Percentiles rank a stretch among this genome's conserved stretches.
These are phyloP conservation scores for Scleroderma citrinum DNA, from an alignment of 768 basidiomycete species.

Conservation along the genomic window DNA sequence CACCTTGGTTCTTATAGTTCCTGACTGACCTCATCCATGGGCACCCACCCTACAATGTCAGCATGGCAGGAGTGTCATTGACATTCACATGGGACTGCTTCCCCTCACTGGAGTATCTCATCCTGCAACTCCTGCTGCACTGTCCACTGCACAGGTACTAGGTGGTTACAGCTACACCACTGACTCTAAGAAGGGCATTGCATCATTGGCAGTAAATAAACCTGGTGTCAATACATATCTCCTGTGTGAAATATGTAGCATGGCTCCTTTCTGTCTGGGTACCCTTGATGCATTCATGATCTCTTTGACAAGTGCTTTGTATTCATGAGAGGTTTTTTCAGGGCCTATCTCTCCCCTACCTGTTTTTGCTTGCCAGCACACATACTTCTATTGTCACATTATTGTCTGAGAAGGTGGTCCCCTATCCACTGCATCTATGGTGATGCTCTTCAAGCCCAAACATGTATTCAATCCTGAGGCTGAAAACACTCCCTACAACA, in stretches of 20 bases:
- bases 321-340: conserved; percentile 19
- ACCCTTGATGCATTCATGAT: conserved; percentile 51
- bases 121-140: conserved; percentile 41
- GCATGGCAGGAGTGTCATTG: conserved; percentile 36
- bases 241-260: conserved; percentile 45
- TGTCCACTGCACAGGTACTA: conserved; percentile 58
- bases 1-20: conserved; percentile 64
- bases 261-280: conserved; percentile 69
- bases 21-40: conserved; percentile 64
- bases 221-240: conserved; percentile 44
- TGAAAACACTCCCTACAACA: conserved; percentile 60
- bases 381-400: conserved; percentile 46
- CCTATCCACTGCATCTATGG: conserved; percentile 55
- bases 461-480: conserved; percentile 24
- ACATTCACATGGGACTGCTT: conserved; percentile 38
- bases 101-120: conserved; percentile 36
- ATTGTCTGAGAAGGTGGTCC: conserved; percentile 29
- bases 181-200: conserved; percentile 50
- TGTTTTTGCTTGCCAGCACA: too few species aligned
- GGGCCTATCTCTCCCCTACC: conserved; percentile 61
- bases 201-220: conserved; percentile 37
- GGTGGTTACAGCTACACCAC: conserved; percentile 64
- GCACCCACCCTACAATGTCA: conserved; percentile 51
- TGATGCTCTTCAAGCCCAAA: conserved; percentile 52
- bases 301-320: not conserved